Evolutionary conservation across 2,329 filamentous ascomycete genomes (phyloP).

Genomic region (Cyclaneusma minus): DNA sequence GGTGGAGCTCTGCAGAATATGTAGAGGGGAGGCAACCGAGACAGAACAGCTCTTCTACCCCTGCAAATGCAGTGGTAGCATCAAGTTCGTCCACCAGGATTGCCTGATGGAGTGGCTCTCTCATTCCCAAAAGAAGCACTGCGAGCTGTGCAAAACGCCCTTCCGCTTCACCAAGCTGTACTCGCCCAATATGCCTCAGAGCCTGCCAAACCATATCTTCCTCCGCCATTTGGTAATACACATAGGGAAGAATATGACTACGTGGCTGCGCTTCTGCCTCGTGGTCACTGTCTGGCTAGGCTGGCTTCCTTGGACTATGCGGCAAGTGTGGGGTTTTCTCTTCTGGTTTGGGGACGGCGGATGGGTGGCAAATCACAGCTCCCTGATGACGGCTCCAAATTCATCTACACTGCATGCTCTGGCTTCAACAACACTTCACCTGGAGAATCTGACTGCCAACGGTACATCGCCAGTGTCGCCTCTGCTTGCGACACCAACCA

Average conservation of each 20-base stretch:
- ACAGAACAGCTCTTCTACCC: slow-evolving; percentile 89
- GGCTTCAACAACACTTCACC: slow-evolving; percentile 11
- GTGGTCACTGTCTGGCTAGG: slow-evolving; percentile 81
- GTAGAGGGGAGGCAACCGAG: slow-evolving; percentile 68
- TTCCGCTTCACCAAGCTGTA: slow-evolving; percentile 98
- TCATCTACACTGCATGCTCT: slow-evolving; percentile 9
- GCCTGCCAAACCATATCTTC: slow-evolving; percentile 69
- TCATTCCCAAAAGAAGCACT: slow-evolving; percentile 98
- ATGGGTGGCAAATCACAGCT: slow-evolving; percentile 12
- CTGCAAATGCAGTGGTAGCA: slow-evolving; percentile 97
- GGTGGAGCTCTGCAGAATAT: slow-evolving; percentile 87
- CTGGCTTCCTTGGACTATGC: slow-evolving; percentile 78
- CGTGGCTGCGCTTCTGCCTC: slow-evolving; percentile 63
- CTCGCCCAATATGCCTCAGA: slow-evolving; percentile 79
- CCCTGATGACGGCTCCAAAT: slow-evolving; percentile 5
- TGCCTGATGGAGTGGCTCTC: slow-evolving; percentile 98
- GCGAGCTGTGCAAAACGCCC: slow-evolving; percentile 95
- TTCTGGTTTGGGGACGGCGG: slow-evolving; percentile 51
- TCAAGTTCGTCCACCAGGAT: slow-evolving; percentile 95
- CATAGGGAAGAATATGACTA: slow-evolving; percentile 51
- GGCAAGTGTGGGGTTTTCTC: slow-evolving; percentile 79
- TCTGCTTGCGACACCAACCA: slow-evolving; percentile 18
- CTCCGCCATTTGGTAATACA: slow-evolving; percentile 64
- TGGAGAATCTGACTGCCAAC: slow-evolving; percentile 11
- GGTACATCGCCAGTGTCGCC: slow-evolving; percentile 15